phyloP scores from a whole-genome alignment of 345 rosid genomes.

The Corymbia maculata region DNA sequence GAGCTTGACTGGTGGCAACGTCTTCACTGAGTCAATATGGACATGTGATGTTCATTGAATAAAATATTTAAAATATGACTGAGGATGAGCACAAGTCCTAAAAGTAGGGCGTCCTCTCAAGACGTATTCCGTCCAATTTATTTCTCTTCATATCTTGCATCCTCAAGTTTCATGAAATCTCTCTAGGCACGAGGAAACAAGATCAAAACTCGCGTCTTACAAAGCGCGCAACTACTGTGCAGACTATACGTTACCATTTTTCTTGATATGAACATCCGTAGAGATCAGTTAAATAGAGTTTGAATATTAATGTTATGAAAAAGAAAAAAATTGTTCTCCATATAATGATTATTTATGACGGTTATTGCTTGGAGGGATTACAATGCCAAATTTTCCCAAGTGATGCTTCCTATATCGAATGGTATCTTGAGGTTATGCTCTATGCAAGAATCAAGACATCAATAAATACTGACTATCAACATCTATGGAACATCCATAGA shows the following conservation, averaged over 20 bases:
- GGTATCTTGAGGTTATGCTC: neutral
- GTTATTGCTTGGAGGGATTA: neutral
- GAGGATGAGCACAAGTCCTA: too few species aligned
- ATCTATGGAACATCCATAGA: neutral
- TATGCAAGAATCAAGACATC: neutral
- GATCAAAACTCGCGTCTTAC: neutral
- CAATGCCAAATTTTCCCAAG: neutral
- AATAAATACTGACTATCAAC: neutral
- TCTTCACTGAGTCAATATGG: too few species aligned
- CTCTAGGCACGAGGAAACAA: neutral
- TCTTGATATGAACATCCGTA: neutral
- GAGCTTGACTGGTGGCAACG: neutral
- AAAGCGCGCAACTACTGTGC: neutral
- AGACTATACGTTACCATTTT: neutral
- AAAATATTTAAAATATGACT: too few species aligned
- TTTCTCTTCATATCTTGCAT: neutral
- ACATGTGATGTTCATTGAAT: too few species aligned
- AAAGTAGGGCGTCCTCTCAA: rapidly evolving
- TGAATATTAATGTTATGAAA: neutral
- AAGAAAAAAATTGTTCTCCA: neutral
- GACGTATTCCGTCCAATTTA: neutral
- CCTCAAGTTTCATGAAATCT: neutral
- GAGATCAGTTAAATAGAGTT: neutral
- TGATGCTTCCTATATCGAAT: neutral
- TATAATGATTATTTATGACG: neutral